These are phyloP conservation scores for Oryza nivara DNA, from an alignment of 176 grass and related monocot species.

Conservation along the genomic window DNA sequence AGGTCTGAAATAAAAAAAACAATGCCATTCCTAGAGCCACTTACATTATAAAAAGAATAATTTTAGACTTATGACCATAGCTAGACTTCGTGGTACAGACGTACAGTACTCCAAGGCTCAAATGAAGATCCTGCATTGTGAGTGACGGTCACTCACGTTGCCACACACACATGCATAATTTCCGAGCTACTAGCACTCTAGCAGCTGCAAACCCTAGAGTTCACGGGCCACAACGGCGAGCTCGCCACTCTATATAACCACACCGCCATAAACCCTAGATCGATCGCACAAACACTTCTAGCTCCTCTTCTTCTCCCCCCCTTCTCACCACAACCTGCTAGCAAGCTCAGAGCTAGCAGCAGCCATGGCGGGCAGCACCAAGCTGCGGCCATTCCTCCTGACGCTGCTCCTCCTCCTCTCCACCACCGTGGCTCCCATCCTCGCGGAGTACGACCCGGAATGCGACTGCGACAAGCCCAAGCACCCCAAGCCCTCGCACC, in stretches of 20 bases:
- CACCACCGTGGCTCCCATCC: slow-evolving; percentile 49
- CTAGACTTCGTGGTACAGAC: no score
- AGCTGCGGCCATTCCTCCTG: slow-evolving; percentile 52
- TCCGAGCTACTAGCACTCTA: background rate
- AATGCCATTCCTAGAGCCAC: no score
- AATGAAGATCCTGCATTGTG: no score
- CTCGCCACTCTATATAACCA: slow-evolving; percentile 42
- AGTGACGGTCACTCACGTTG: no score
- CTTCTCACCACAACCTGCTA: background rate
- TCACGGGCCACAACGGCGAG: slow-evolving; percentile 17
- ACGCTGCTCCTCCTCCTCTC: slow-evolving; percentile 71
- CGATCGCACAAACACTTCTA: background rate
- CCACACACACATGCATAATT: background rate
- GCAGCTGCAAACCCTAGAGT: background rate
- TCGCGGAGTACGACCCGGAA: slow-evolving; percentile 8
- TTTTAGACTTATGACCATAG: no score
- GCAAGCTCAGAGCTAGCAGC: background rate
- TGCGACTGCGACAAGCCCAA: slow-evolving; percentile 64
- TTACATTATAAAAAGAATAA: no score
- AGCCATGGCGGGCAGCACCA: slow-evolving; percentile 60
- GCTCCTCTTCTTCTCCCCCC: background rate
- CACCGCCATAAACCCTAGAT: slow-evolving; percentile 43
- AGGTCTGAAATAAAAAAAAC: no score
- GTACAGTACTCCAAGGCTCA: no score
- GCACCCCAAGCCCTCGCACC: slow-evolving; percentile 38